These are phyloP conservation scores for Eutypa lata DNA, from an alignment of 2,329 filamentous ascomycete species.

Conservation along the genomic window DNA sequence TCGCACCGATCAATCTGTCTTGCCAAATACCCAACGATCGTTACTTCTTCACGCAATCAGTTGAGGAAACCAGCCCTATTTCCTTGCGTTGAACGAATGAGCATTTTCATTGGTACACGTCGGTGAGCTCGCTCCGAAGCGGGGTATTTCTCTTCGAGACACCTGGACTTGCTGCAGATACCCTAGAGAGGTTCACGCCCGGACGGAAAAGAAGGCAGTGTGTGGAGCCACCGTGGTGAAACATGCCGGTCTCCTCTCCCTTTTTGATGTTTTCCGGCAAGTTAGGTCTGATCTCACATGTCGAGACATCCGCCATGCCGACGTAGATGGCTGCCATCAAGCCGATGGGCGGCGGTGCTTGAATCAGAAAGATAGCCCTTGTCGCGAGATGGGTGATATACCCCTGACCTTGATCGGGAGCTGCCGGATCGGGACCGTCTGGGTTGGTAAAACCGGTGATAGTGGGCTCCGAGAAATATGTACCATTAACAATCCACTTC, in stretches of 20 bases:
- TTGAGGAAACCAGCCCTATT: not conserved
- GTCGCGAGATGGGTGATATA: conserved; percentile 64
- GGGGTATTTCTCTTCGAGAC: conserved; percentile 7
- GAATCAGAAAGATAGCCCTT: conserved; percentile 62
- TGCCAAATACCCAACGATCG: not conserved
- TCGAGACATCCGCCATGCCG: conserved; percentile 72
- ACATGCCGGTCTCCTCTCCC: conserved; percentile 12
- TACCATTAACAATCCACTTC: conserved; percentile 44
- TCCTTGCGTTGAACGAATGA: not conserved
- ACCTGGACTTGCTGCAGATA: conserved; percentile 5
- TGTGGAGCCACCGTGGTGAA: conserved; percentile 14
- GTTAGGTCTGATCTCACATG: conserved; percentile 57
- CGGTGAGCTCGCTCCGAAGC: conserved; percentile 8
- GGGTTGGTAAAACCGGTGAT: conserved; percentile 38
- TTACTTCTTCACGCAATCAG: not conserved
- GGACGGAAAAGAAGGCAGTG: conserved; percentile 9
- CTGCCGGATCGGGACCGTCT: conserved; percentile 14
- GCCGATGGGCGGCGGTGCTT: conserved; percentile 64
- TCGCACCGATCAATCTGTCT: not conserved
- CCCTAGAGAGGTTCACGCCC: conserved; percentile 8
- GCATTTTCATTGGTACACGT: not conserved
- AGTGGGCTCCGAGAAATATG: conserved; percentile 52
- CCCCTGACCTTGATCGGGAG: conserved; percentile 48
- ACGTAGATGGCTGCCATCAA: conserved; percentile 66
- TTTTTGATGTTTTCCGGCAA: conserved; percentile 1